Evolutionary conservation across 495 filamentous ascomycete species (phyloP).

Genomic region (Hypoxylon crocopeplum): DNA sequence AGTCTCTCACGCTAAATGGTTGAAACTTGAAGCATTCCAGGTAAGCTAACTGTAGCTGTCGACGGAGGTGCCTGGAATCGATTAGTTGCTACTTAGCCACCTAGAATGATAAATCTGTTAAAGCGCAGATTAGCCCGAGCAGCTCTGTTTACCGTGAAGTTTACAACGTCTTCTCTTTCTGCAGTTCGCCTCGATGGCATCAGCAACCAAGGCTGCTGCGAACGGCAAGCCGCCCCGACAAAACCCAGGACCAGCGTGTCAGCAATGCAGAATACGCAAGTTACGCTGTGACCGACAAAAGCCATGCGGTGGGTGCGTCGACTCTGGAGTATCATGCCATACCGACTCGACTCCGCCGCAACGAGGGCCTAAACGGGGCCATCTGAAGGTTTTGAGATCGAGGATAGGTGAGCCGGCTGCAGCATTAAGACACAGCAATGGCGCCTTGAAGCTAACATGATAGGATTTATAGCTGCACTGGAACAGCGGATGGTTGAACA

Average conservation of each 20-base stretch:
- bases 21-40: neutral
- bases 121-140: neutral
- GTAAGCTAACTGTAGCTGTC: neutral
- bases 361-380: conserved; percentile 11
- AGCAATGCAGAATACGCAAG: conserved; percentile 13
- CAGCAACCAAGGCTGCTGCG: neutral
- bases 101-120: neutral
- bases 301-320: conserved; percentile 3
- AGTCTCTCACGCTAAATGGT: neutral
- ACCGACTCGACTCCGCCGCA: conserved; percentile 9
- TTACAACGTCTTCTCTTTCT: neutral
- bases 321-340: conserved; percentile 10
- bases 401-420: neutral
- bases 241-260: conserved; percentile 11
- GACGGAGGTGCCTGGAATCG: neutral
- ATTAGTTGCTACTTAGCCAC: neutral
- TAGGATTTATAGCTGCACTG: neutral
- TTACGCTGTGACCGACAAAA: conserved; percentile 11
- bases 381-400: conserved; percentile 9
- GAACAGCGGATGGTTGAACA: conserved; percentile 2
- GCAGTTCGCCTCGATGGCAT: neutral
- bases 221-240: conserved; percentile 8
- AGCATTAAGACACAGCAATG: neutral
- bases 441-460: neutral
- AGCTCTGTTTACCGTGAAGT: neutral